A percentile compares a stretch with the other conserved stretches of the same genome.
These are phyloP conservation scores for Cyberlindnera xishuangbannaensis DNA, from an alignment of 805 yeast species.

Conservation along the genomic window DNA sequence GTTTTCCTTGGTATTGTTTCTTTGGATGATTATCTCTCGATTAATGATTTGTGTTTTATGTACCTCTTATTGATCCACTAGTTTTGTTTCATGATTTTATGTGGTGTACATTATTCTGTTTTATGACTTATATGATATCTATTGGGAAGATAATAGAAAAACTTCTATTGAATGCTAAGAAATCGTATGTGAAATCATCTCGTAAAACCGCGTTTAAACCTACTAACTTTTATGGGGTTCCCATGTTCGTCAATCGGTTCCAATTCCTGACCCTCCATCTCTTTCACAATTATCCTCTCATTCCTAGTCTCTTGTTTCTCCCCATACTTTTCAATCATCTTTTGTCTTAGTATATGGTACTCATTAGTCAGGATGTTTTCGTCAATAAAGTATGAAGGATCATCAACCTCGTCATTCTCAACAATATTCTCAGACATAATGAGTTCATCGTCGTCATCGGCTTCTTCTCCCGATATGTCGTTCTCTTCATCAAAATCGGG, in stretches of 20 bases:
- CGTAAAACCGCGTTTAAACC: too few species aligned
- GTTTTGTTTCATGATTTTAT: too few species aligned
- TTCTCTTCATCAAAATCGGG: slow-evolving; percentile 30
- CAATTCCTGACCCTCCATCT: slow-evolving; percentile 46
- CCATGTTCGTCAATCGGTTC: slow-evolving; percentile 69
- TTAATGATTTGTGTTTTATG: neutral
- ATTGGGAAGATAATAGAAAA: neutral
- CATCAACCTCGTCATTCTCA: slow-evolving; percentile 31
- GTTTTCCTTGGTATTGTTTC: neutral
- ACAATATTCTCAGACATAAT: slow-evolving; percentile 38
- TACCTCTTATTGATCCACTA: neutral
- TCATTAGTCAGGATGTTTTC: slow-evolving; percentile 25
- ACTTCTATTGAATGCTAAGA: too few species aligned
- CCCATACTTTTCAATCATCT: slow-evolving; percentile 25
- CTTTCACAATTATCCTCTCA: slow-evolving; percentile 18
- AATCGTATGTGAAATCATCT: too few species aligned
- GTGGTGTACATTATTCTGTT: too few species aligned
- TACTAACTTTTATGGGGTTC: slow-evolving; percentile 51
- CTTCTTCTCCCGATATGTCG: slow-evolving; percentile 26
- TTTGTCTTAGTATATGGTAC: slow-evolving; percentile 26
- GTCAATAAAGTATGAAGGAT: slow-evolving; percentile 24
- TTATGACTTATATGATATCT: too few species aligned
- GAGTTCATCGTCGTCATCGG: slow-evolving; percentile 33
- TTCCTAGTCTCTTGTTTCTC: slow-evolving; percentile 10
- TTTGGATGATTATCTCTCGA: neutral